These are phyloP conservation scores for Diversispora eburnea DNA, from an alignment of 192 early-diverging fungal species.

Conservation along the genomic window DNA sequence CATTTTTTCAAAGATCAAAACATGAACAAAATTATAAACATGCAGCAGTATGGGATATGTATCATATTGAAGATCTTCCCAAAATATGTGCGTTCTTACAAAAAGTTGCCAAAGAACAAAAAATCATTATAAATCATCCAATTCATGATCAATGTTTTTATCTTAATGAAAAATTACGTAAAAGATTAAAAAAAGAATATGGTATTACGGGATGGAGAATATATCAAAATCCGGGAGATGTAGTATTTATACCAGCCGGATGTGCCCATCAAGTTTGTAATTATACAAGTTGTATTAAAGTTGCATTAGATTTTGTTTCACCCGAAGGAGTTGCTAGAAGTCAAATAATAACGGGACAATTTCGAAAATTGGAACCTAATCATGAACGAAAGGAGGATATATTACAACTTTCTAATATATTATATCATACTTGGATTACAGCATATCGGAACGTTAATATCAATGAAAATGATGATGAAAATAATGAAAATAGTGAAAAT, in stretches of 20 bases:
- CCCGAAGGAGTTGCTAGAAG: slow-evolving; percentile 56
- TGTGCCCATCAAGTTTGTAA: slow-evolving; percentile 74
- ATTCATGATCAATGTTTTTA: slow-evolving; percentile 69
- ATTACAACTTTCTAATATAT: slow-evolving; percentile 47
- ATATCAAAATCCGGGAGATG: slow-evolving; percentile 67
- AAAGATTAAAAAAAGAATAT: slow-evolving; percentile 35
- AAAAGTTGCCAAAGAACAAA: slow-evolving; percentile 19
- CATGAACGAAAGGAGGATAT: slow-evolving; percentile 48
- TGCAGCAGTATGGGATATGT: slow-evolving; percentile 67
- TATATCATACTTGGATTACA: slow-evolving; percentile 36
- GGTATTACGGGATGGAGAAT: slow-evolving; percentile 54
- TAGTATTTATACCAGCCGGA: slow-evolving; percentile 75
- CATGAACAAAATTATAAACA: slow-evolving; percentile 21
- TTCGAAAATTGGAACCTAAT: slow-evolving; percentile 35
- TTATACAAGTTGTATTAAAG: slow-evolving; percentile 60
- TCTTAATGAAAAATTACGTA: slow-evolving; percentile 47
- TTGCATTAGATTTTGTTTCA: slow-evolving; percentile 69
- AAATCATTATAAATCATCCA: slow-evolving; percentile 39
- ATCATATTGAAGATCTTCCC: slow-evolving; percentile 36
- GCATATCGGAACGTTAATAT: too few relatives aligned
- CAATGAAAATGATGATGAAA: too few relatives aligned
- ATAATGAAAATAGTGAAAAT: too few relatives aligned
- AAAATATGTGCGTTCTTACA: slow-evolving; percentile 41
- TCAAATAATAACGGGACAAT: slow-evolving; percentile 44
- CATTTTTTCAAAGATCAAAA: not conserved